A percentile compares a stretch with the other conserved stretches of the same genome.
Evolutionary conservation across 129 eudicot genomes (phyloP).

Genomic region (Daucus carota): DH1_v3.0 NC_030383.2:1207001-1207500

Average conservation of each 20-base stretch:
- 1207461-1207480: background rate
- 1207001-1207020: background rate
- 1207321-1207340: too few species aligned
- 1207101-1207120: too few species aligned
- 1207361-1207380: background rate
- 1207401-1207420: background rate
- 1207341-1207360: too few species aligned
- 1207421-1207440: background rate
- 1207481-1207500: constrained; percentile 28
- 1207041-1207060: background rate
- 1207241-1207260: background rate
- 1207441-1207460: background rate
- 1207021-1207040: background rate
- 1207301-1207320: too few species aligned
- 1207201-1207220: background rate
- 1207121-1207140: background rate
- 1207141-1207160: background rate
- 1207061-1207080: too few species aligned
- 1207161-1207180: background rate
- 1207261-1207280: too few species aligned
- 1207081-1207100: too few species aligned
- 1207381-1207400: background rate
- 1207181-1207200: background rate
- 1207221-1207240: background rate
- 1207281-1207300: too few species aligned